These are phyloP conservation scores for Ilyonectria sp. DNA, from an alignment of 2,329 filamentous ascomycete species.

Conservation along the genomic window DNA sequence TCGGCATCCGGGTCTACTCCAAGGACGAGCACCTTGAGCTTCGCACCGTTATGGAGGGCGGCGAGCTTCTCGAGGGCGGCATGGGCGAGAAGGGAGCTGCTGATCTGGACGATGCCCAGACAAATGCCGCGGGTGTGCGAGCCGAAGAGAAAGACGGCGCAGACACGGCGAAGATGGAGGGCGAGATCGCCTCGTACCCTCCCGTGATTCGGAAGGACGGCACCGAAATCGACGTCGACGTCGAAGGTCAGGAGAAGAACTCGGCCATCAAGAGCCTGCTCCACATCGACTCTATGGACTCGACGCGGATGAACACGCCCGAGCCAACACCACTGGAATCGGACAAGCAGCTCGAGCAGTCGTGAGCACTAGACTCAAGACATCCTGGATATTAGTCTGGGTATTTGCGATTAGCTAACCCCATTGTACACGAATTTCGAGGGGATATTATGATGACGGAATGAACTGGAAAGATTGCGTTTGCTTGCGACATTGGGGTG, in stretches of 20 bases:
- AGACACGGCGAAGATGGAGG: slow-evolving; percentile 25
- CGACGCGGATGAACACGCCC: slow-evolving; percentile 51
- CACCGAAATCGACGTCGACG: slow-evolving; percentile 39
- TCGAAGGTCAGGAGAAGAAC: slow-evolving; percentile 35
- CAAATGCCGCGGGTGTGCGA: slow-evolving; percentile 67
- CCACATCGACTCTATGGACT: slow-evolving; percentile 49
- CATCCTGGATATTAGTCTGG: background rate
- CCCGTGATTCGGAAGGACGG: slow-evolving; percentile 48
- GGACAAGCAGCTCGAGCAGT: slow-evolving; percentile 46
- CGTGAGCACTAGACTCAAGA: slow-evolving; percentile 11
- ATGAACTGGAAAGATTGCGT: slow-evolving; percentile 7
- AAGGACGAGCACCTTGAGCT: slow-evolving; percentile 69
- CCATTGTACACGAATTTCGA: slow-evolving; percentile 3
- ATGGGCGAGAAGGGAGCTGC: slow-evolving; percentile 71
- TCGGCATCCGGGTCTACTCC: slow-evolving; percentile 74
- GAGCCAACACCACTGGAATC: slow-evolving; percentile 50
- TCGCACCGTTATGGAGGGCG: slow-evolving; percentile 70
- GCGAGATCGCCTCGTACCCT: slow-evolving; percentile 35
- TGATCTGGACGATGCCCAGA: slow-evolving; percentile 71
- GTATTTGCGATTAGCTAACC: background rate
- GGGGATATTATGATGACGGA: background rate
- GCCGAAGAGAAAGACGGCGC: slow-evolving; percentile 38
- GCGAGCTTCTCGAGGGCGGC: slow-evolving; percentile 66
- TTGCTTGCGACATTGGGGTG: slow-evolving; percentile 11
- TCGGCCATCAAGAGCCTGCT: slow-evolving; percentile 48